These are phyloP conservation scores for Leccinum disarticulatum DNA, from an alignment of 768 basidiomycete genomes.

Conservation along the genomic window DNA sequence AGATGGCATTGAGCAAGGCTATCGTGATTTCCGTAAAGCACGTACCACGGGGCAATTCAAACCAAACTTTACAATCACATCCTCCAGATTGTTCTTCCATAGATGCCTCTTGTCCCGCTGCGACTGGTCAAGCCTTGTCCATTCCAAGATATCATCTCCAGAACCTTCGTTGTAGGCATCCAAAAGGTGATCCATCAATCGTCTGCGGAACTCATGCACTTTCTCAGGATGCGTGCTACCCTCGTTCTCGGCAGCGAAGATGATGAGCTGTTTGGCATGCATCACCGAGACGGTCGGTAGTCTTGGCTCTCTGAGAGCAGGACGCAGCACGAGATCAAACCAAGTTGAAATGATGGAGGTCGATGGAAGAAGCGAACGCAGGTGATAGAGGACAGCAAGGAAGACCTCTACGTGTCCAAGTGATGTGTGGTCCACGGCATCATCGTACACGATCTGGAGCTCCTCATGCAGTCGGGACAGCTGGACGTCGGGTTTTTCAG, in stretches of 20 bases:
- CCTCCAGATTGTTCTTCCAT: conserved; percentile 82
- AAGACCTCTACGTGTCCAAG: conserved; percentile 65
- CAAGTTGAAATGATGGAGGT: conserved; percentile 71
- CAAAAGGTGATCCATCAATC: conserved; percentile 69
- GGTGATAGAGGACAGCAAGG: conserved; percentile 61
- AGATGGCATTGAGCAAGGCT: conserved; percentile 9
- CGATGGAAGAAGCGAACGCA: conserved; percentile 60
- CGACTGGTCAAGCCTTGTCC: conserved; percentile 62
- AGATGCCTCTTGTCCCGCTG: conserved; percentile 57
- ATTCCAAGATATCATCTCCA: conserved; percentile 70
- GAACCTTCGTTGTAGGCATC: conserved; percentile 78
- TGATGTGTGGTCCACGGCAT: conserved; percentile 62
- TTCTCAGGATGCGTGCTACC: conserved; percentile 47
- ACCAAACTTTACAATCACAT: conserved; percentile 66
- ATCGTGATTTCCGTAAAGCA: conserved; percentile 16
- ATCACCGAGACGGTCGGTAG: conserved; percentile 56
- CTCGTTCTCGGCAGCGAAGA: conserved; percentile 54
- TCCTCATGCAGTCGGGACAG: conserved; percentile 62
- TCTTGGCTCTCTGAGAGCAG: conserved; percentile 73
- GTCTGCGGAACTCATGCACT: conserved; percentile 63
- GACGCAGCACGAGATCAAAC: conserved; percentile 80
- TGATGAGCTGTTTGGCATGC: conserved; percentile 71
- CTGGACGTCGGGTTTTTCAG: conserved; percentile 44
- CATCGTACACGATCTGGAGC: conserved; percentile 60
- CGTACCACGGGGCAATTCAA: conserved; percentile 63